phyloP scores from a whole-genome alignment of 257 asterid species.

The Solanum habrochaites region DNA sequence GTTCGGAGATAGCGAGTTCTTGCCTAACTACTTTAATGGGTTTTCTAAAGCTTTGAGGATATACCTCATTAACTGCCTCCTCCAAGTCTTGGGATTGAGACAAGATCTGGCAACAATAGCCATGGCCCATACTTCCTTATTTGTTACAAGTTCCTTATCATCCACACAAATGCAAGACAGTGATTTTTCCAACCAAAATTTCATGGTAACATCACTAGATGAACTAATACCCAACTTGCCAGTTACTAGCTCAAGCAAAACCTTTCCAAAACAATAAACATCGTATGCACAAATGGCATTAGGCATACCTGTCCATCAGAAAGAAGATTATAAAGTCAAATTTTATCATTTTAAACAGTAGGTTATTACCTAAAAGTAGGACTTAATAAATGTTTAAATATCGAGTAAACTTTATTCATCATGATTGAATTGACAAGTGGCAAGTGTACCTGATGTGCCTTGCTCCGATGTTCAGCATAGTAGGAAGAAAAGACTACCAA shows the following conservation, averaged over 20 bases:
- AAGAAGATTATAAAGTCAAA: neutral
- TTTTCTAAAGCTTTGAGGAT: conserved; percentile 85
- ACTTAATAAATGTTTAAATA: neutral
- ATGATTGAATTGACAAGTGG: neutral
- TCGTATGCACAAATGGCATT: conserved; percentile 70
- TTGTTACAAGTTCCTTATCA: conserved; percentile 82
- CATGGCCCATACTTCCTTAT: conserved; percentile 99
- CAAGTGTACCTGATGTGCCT: conserved; percentile 53
- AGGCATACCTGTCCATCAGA: conserved; percentile 33
- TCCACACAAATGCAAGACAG: conserved; percentile 56
- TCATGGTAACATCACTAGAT: conserved; percentile 37
- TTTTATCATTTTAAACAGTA: neutral
- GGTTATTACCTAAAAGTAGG: neutral
- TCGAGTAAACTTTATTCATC: neutral
- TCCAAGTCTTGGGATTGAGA: conserved; percentile 71
- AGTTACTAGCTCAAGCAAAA: conserved; percentile 86
- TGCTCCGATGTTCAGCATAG: conserved; percentile 65
- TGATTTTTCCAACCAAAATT: conserved; percentile 58
- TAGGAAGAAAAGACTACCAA: conserved; percentile 17
- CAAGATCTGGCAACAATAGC: conserved; percentile 83
- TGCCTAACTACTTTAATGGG: conserved; percentile 80
- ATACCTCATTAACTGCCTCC: conserved; percentile 81
- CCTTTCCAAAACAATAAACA: conserved; percentile 89
- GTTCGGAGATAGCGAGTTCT: conserved; percentile 26
- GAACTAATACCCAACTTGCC: conserved; percentile 88